Conservation (phyloP, 2,329 filamentous ascomycete species). For the Aspergillus phoenicis region DNA sequence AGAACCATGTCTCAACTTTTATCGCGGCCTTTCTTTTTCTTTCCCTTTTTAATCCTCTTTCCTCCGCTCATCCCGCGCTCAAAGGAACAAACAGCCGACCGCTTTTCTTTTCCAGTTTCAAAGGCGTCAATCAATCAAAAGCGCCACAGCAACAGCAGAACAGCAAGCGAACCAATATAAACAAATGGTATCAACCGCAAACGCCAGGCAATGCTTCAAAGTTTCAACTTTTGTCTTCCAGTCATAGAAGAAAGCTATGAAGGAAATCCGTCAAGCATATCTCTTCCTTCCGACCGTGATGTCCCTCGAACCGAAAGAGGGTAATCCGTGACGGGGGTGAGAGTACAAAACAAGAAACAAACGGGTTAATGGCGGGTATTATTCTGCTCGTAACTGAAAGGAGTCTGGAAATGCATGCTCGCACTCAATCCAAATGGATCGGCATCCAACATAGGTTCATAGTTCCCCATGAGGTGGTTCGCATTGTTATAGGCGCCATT, state of each 20-base stretch:
- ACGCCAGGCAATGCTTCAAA: conserved; percentile 40
- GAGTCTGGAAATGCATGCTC: conserved; percentile 91
- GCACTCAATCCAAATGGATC: conserved; percentile 92
- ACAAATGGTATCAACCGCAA: conserved; percentile 39
- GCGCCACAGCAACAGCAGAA: conserved; percentile 4
- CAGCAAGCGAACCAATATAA: conserved; percentile 12
- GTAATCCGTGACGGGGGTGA: background rate
- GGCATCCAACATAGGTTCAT: conserved; percentile 85
- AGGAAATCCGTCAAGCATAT: conserved; percentile 14
- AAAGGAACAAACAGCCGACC: background rate
- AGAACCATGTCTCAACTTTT: background rate
- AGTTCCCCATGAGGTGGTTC: conserved; percentile 65
- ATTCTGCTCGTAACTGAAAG: conserved; percentile 60
- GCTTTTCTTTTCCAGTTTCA: conserved; percentile 9
- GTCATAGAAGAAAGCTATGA: conserved; percentile 17
- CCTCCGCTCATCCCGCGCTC: background rate
- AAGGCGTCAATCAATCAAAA: background rate
- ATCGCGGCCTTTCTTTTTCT: background rate
- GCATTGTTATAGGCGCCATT: conserved; percentile 47
- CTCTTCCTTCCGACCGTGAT: conserved; percentile 3
- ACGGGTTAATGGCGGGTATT: conserved; percentile 35
- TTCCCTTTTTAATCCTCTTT: too few relatives aligned
- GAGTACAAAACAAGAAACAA: conserved; percentile 13
- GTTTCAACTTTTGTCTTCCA: conserved; percentile 34
- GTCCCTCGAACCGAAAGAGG: background rate